phyloP scores from a whole-genome alignment of 768 basidiomycete genomes.

The Cubamyces sp. region DNA sequence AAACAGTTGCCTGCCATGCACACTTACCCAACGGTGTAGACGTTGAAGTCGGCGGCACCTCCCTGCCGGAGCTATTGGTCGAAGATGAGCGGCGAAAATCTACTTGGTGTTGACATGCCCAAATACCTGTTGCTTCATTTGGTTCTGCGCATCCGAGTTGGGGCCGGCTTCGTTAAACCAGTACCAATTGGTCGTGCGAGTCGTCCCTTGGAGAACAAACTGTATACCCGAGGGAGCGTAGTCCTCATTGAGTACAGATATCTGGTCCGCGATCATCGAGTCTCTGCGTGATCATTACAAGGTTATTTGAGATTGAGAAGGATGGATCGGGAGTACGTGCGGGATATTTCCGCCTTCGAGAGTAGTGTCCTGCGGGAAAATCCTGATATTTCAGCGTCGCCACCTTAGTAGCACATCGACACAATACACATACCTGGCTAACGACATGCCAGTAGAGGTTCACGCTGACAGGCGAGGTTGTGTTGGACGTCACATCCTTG shows the following conservation, averaged over 20 bases:
- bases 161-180: constrained; percentile 54
- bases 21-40: constrained; percentile 56
- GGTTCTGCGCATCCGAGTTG: constrained; percentile 39
- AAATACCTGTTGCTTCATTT: constrained; percentile 46
- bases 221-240: constrained; percentile 44
- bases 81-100: no score
- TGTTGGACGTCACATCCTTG: constrained; percentile 8
- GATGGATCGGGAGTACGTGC: constrained; percentile 32
- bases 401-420: neutral
- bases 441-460: constrained; percentile 51
- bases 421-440: constrained; percentile 29
- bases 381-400: neutral
- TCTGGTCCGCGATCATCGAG: constrained; percentile 48
- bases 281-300: constrained; percentile 4
- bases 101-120: neutral
- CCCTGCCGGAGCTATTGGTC: constrained; percentile 44
- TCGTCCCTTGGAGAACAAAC: constrained; percentile 46
- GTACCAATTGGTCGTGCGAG: constrained; percentile 45
- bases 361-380: constrained; percentile 36
- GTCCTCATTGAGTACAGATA: constrained; percentile 45
- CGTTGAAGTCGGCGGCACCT: constrained; percentile 45
- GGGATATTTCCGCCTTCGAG: constrained; percentile 46
- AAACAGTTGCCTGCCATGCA: constrained; percentile 34
- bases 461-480: constrained; percentile 29
- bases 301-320: neutral